Evolutionary conservation across 371 early-diverging fungal species (phyloP).

Genomic region (Pancytospora philotis): DNA sequence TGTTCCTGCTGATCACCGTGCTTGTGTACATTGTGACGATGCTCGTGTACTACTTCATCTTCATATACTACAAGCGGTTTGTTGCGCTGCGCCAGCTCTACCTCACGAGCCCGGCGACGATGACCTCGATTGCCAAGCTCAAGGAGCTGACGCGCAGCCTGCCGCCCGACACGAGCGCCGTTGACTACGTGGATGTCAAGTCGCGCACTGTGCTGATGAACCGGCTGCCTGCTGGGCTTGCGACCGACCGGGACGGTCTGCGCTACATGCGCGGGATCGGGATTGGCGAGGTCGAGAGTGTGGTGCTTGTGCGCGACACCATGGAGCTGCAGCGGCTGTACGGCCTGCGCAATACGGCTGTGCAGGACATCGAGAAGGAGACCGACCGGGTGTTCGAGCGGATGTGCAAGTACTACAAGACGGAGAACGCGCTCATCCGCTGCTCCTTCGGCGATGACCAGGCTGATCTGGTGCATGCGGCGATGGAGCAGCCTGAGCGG

Average conservation of each 20-base stretch:
- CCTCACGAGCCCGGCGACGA: constrained; percentile 51
- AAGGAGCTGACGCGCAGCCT: constrained; percentile 43
- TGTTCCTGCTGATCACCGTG: constrained; percentile 16
- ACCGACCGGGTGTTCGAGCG: constrained; percentile 36
- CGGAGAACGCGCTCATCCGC: constrained; percentile 17
- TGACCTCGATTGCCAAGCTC: constrained; percentile 53
- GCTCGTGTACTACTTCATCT: constrained; percentile 56
- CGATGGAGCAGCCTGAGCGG: constrained; percentile 3
- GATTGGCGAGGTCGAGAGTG: constrained; percentile 48
- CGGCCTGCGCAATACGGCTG: constrained; percentile 36
- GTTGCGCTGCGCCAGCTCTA: constrained; percentile 58
- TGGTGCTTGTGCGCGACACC: constrained; percentile 52
- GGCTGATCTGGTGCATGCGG: constrained; percentile 5
- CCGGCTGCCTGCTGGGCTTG: constrained; percentile 51
- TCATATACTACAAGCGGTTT: constrained; percentile 58
- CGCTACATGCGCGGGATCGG: constrained; percentile 50
- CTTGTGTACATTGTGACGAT: constrained; percentile 41
- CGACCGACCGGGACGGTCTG: constrained; percentile 46
- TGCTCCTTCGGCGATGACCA: constrained; percentile 23
- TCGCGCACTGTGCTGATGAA: constrained; percentile 50
- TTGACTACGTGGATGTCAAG: constrained; percentile 51
- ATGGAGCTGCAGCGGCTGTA: constrained; percentile 36
- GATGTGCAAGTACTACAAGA: constrained; percentile 43
- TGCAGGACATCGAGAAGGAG: constrained; percentile 56
- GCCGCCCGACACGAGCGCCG: constrained; percentile 21